Evolutionary conservation across 208 protist genomes (phyloP), one percentile per base, ranked within the genome.

Genomic region (Leishmania tropica): DNA sequence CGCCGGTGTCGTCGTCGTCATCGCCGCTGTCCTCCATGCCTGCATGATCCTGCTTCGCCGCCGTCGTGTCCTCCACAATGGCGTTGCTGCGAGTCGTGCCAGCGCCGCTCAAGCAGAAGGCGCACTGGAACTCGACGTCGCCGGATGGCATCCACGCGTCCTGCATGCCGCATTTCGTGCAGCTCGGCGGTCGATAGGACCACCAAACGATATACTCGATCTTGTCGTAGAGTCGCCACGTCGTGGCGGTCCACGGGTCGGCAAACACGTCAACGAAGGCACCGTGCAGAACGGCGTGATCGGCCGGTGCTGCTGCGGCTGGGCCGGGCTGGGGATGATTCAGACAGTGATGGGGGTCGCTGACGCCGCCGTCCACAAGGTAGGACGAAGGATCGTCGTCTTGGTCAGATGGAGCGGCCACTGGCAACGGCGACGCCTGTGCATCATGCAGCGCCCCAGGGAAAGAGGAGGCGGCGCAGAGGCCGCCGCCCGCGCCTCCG

Each of bases 161-260:
- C 51, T 88, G 88, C 90, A 92, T 92, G 17, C 93, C 93, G 64
- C 93, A 96, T 62, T 86, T 85, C 1, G 51, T 72, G 78, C 93
- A 96, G 65, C 76, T 84, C 13, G 87, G 54, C 5, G 92, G 92
- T 17, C 90, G 87, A 76, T 92, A 88, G 31, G 91, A 93, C 92
- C 93, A 96, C 93, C 93, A 96, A 40, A 94, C 92, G 45, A 95
- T 47, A 78, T 96, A 96, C n/a, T 95, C 83, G n/a, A 94, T 90
- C 79, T 94, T 93, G 56, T 96, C 93, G 81, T 94, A 85, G 28
- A 91, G 79, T 5, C 92, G 84, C 92, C 93, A 96, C 37, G 78
- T 3, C 42, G 83, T 54, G 31, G 85, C 70, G 13, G 90, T 94
- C 47, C 80, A 74, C 5, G 91, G 87, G 72, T 94, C 91, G 64